Evolutionary conservation across 306 rosid genomes (phyloP).

Genomic region (Cucumis melo): DNA sequence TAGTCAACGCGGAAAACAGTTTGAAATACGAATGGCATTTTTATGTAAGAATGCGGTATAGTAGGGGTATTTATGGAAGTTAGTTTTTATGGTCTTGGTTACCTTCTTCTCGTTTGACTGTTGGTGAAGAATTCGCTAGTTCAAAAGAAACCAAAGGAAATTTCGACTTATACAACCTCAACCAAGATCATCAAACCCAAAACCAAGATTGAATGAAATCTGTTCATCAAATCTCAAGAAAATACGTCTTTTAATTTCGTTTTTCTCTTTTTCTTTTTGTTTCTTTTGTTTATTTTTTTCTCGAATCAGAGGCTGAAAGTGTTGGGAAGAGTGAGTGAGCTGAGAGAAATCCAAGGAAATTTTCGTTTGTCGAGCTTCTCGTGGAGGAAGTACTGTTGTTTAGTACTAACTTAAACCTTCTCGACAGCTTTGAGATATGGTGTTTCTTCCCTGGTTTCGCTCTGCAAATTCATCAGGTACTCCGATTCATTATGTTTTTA

Average conservation of each 20-base stretch:
- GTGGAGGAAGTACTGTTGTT: not conserved
- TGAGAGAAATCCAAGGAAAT: not conserved
- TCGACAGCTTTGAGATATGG: constrained; percentile 1
- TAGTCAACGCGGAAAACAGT: constrained; percentile 7
- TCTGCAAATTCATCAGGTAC: constrained; percentile 9
- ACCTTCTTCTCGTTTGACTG: constrained; percentile 4
- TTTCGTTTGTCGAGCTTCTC: not conserved
- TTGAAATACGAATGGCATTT: not conserved
- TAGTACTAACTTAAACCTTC: not conserved
- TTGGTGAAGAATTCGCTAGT: not conserved
- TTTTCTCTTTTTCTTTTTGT: not conserved
- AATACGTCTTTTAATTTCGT: not conserved
- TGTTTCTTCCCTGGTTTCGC: not conserved
- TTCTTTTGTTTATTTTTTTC: not conserved
- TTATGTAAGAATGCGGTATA: not conserved
- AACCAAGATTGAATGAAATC: not conserved
- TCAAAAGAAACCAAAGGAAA: not conserved
- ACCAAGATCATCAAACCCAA: not conserved
- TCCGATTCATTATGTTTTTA: not conserved
- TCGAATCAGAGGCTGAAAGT: not conserved
- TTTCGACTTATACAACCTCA: not conserved
- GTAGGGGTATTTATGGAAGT: not conserved
- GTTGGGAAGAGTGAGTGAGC: not conserved
- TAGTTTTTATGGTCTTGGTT: not conserved
- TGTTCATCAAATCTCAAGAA: not conserved